A percentile compares a stretch with the other conserved stretches of the same genome.
phyloP scores from a whole-genome alignment of 805 yeast genomes.

The Nakazawaea pomicola region DNA sequence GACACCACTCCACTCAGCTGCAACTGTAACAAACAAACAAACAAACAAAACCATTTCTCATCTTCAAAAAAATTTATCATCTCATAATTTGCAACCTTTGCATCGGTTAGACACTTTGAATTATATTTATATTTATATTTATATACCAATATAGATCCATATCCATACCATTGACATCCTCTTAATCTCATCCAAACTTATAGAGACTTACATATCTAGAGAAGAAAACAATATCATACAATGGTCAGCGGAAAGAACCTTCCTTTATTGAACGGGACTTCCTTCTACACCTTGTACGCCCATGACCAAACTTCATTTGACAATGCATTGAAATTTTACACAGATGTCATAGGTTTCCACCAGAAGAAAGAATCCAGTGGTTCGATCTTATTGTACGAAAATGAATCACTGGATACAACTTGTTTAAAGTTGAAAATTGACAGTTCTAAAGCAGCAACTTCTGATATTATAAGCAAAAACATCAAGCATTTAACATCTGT shows the following conservation, averaged over 20 bases:
- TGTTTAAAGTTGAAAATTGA: slow-evolving; percentile 22
- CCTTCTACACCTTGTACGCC: slow-evolving; percentile 50
- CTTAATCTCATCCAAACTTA: too few relatives aligned
- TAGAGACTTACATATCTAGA: too few relatives aligned
- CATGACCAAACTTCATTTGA: slow-evolving; percentile 37
- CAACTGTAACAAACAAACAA: neutral
- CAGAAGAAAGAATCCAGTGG: slow-evolving; percentile 24
- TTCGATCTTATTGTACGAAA: slow-evolving; percentile 29
- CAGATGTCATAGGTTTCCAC: slow-evolving; percentile 34
- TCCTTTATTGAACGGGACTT: slow-evolving; percentile 52
- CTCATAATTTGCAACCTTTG: neutral
- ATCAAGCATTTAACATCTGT: slow-evolving; percentile 23
- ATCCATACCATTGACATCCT: too few relatives aligned
- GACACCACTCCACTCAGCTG: slow-evolving; percentile 5
- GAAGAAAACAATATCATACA: too few relatives aligned
- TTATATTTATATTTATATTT: too few relatives aligned
- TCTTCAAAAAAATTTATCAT: neutral
- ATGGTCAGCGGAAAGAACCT: neutral
- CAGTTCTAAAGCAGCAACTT: slow-evolving; percentile 21
- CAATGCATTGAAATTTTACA: slow-evolving; percentile 53
- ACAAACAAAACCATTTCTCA: neutral
- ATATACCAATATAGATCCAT: too few relatives aligned
- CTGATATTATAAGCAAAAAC: slow-evolving; percentile 21
- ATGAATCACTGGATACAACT: slow-evolving; percentile 21
- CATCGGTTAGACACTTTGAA: neutral